Evolutionary conservation across 495 filamentous ascomycete genomes (phyloP).

Genomic region (Talaromyces liani): DNA sequence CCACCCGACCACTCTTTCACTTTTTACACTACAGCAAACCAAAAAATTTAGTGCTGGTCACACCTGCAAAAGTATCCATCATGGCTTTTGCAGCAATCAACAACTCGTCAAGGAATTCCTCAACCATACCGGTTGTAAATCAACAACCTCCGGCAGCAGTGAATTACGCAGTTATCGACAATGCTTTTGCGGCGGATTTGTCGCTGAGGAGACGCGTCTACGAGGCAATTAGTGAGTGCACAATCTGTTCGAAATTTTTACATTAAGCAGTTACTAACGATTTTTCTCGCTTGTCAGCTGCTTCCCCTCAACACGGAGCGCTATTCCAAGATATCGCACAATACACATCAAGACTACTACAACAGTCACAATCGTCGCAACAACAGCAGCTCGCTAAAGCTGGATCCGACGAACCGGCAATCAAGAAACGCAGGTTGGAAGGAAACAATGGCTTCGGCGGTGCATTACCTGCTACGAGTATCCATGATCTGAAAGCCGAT

Average conservation of each 20-base stretch:
- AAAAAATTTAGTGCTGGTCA: not conserved
- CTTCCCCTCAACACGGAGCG: slow-evolving; percentile 30
- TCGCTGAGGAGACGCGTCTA: slow-evolving; percentile 39
- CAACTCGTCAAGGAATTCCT: slow-evolving; percentile 20
- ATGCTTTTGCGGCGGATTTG: slow-evolving; percentile 38
- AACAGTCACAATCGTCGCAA: slow-evolving; percentile 18
- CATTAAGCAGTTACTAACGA: slow-evolving; percentile 7
- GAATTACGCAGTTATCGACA: slow-evolving; percentile 31
- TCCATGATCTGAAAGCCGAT: slow-evolving; percentile 36
- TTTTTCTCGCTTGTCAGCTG: slow-evolving; percentile 17
- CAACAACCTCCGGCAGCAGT: slow-evolving; percentile 5
- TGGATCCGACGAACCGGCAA: slow-evolving; percentile 26
- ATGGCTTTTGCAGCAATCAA: slow-evolving; percentile 43
- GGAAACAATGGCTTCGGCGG: slow-evolving; percentile 1
- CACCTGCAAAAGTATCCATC: slow-evolving; percentile 9
- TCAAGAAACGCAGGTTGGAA: slow-evolving; percentile 52
- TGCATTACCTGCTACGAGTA: slow-evolving; percentile 22
- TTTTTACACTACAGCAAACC: not conserved
- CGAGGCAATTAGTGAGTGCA: slow-evolving; percentile 40
- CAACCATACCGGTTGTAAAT: slow-evolving; percentile 4
- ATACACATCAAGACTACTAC: slow-evolving; percentile 38
- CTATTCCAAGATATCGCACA: slow-evolving; percentile 43
- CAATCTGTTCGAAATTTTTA: not conserved
- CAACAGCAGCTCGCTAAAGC: slow-evolving; percentile 18
- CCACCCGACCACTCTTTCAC: not conserved